These are phyloP conservation scores for Pythium rhizo-oryzae DNA, from an alignment of 352 stramenopile species.

Conservation along the genomic window DNA sequence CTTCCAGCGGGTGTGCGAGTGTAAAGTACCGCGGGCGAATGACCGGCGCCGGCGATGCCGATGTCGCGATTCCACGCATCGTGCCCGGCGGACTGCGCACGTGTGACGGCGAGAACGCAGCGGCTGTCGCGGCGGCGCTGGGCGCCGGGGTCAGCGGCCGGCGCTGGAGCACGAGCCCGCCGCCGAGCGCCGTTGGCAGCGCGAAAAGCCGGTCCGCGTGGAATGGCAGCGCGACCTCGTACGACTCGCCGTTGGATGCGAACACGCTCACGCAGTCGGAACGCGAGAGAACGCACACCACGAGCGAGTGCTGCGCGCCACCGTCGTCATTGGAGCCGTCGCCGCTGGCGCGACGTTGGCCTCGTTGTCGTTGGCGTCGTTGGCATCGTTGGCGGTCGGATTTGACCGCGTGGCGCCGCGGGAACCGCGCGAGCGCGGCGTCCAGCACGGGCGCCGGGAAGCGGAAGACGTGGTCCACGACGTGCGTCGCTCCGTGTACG, in stretches of 20 bases:
- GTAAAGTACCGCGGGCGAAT: slow-evolving; percentile 70
- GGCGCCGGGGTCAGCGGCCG: slow-evolving; percentile 42
- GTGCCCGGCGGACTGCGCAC: slow-evolving; percentile 1
- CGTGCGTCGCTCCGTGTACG: slow-evolving; percentile 47
- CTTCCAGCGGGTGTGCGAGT: slow-evolving; percentile 69
- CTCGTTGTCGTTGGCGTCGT: not conserved
- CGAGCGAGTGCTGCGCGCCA: slow-evolving; percentile 6
- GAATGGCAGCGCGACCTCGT: slow-evolving; percentile 76
- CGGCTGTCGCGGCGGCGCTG: slow-evolving; percentile 33
- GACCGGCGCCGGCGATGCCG: not conserved
- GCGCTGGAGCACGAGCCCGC: slow-evolving; percentile 66
- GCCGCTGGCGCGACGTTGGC: not conserved
- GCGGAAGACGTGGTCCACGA: slow-evolving; percentile 64
- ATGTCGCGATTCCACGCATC: not conserved
- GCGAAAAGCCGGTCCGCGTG: slow-evolving; percentile 63
- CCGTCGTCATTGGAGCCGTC: not conserved
- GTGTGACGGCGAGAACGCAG: slow-evolving; percentile 30
- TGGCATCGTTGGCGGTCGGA: not conserved
- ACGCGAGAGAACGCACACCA: slow-evolving; percentile 71
- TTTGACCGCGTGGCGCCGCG: slow-evolving; percentile 12
- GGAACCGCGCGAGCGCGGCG: slow-evolving; percentile 53
- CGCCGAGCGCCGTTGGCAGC: slow-evolving; percentile 27
- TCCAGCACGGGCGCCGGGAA: slow-evolving; percentile 64
- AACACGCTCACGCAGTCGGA: slow-evolving; percentile 74
- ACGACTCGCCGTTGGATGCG: slow-evolving; percentile 61